Evolutionary conservation across 345 rosid genomes (phyloP).

Genomic region (Hibiscus mutabilis): DNA sequence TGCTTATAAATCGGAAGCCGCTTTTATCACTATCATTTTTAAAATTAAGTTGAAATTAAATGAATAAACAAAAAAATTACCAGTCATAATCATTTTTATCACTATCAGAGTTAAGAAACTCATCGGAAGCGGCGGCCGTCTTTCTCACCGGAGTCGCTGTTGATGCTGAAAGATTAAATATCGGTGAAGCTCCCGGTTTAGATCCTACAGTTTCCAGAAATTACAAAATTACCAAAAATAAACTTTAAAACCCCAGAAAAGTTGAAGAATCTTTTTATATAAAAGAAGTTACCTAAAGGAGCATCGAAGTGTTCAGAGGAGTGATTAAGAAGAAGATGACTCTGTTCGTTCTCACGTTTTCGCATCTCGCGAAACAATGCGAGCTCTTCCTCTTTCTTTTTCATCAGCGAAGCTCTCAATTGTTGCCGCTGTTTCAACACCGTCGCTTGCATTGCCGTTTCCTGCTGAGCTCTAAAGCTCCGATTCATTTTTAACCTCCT

Average conservation of each 20-base stretch:
- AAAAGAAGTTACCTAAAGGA: constrained; percentile 55
- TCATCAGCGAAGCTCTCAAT: constrained; percentile 69
- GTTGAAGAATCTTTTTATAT: not conserved
- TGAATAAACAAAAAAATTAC: constrained; percentile 29
- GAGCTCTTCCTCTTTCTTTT: constrained; percentile 90
- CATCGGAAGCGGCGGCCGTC: constrained; percentile 71
- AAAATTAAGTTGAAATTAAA: not conserved
- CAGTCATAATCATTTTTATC: constrained; percentile 97
- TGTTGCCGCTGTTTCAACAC: constrained; percentile 72
- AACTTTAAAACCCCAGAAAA: not conserved
- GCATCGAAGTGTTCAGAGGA: constrained; percentile 56
- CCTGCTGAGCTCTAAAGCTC: constrained; percentile 69
- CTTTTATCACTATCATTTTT: too few species aligned
- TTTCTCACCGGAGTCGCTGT: constrained; percentile 38
- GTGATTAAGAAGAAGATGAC: constrained; percentile 37
- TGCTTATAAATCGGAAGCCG: too few species aligned
- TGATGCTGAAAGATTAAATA: constrained; percentile 64
- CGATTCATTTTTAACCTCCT: constrained; percentile 54
- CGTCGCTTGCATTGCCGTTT: constrained; percentile 64
- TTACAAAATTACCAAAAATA: constrained; percentile 1
- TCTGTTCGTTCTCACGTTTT: constrained; percentile 74
- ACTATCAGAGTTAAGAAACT: constrained; percentile 81
- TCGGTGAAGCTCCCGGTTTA: constrained; percentile 70
- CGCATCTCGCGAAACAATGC: constrained; percentile 90
- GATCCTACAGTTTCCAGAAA: constrained; percentile 44